Conservation (phyloP, 2,329 filamentous ascomycete species). For the Arthroderma sp. region DNA sequence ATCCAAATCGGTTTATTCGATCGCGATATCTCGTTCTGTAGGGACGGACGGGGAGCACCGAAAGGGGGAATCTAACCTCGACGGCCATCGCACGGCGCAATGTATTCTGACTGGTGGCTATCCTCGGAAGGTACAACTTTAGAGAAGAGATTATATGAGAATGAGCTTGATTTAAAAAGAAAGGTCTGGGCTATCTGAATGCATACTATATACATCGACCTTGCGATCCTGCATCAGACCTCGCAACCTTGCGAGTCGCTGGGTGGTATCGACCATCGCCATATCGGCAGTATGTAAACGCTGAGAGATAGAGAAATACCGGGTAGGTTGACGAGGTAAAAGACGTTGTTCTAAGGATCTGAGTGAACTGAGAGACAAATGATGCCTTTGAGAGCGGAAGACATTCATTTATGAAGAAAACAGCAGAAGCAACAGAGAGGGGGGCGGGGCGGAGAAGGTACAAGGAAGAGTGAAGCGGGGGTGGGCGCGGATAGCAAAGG, state of each 20-base stretch:
- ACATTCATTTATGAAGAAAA: constrained; percentile 16
- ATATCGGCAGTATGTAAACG: constrained; percentile 42
- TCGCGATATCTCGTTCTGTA: no score
- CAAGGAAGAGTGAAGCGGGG: constrained; percentile 2
- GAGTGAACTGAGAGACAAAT: no score
- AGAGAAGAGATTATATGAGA: constrained; percentile 24
- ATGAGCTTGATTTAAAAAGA: constrained; percentile 9
- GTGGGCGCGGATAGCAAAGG: not conserved
- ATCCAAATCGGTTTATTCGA: not conserved
- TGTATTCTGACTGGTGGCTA: constrained; percentile 95
- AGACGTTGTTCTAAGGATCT: constrained; percentile 4
- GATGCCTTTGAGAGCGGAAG: constrained; percentile 4
- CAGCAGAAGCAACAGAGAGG: constrained; percentile 20
- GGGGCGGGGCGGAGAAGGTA: constrained; percentile 6
- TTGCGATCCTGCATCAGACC: constrained; percentile 76
- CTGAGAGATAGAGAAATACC: constrained; percentile 27
- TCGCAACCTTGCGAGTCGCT: constrained; percentile 62
- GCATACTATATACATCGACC: constrained; percentile 81
- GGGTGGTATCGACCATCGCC: constrained; percentile 66
- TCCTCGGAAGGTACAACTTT: constrained; percentile 93
- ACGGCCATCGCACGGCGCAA: constrained; percentile 84
- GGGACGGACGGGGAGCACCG: not conserved
- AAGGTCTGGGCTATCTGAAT: constrained; percentile 11
- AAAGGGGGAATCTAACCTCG: constrained; percentile 41
- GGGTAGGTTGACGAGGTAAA: constrained; percentile 14